Base-by-base conservation (phyloP, 306 rosid genomes). In the Trifolium subterraneum region DNA sequence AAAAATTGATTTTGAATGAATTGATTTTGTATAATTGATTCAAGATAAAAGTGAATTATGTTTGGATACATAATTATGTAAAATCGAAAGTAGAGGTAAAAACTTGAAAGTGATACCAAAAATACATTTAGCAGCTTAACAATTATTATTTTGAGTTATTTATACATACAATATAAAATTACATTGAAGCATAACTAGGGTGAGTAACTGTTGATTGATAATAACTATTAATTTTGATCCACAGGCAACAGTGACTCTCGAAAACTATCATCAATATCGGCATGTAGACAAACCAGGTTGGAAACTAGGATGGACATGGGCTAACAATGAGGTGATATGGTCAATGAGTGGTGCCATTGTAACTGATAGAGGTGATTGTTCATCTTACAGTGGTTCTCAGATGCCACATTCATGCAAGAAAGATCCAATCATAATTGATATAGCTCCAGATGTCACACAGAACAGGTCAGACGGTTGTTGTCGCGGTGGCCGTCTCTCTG, bases 261-360 rank as follows among this genome's bases (percentile, higher is more conserved):
- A 89, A 74, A 90, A 90, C 73, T 77, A 80, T 74, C 75, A 82
- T 68, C 84, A 73, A 64, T 93, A 87, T 79, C 86, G 96, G 10
- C 96, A 90, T 18, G 83, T 90, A 29, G 88, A 84, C 81, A 82
- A 81, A 64, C 92, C 97, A 0, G 97, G 98, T 19, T 90, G 97
- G 98, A 77, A 71, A 60, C 61, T 90, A 2, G 87, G 97, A 60
- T 87, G 97, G 97, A 85, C 48, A 71, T 90, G 98, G 97, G 74
- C 82, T 15, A 79, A 79, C 15, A 73, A 60, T 11, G 97, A 93
- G 81, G 91, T 90, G 68, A 89, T 89, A 45, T 86, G 93, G 96
- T 86, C 92, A 51, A 93, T 85, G 86, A 82, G 52, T 8, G 98
- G 97, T 60, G 98, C 96, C 10, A 79, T 90, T 67, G 98, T 91